A percentile compares a stretch with the other conserved stretches of the same genome.
Conservation (phyloP, 2,329 filamentous ascomycete species). For the Exophiala phaeomuriformis region DNA sequence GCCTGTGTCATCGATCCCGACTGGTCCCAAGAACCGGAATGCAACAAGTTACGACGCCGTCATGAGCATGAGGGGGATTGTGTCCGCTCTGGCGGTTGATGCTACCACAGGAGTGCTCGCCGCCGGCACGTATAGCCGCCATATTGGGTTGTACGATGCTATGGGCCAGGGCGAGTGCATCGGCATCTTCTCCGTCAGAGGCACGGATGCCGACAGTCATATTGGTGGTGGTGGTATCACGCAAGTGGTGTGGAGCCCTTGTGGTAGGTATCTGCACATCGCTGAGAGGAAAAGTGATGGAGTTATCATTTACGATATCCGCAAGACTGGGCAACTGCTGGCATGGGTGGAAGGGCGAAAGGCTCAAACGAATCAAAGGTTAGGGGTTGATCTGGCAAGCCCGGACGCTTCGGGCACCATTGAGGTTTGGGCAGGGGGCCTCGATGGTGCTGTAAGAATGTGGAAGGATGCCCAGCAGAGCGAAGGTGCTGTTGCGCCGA, state of each 20-base stretch:
- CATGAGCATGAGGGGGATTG: conserved; percentile 47
- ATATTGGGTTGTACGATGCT: conserved; percentile 50
- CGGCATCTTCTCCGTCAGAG: conserved; percentile 45
- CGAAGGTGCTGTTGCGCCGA: conserved; percentile 38
- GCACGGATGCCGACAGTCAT: conserved; percentile 33
- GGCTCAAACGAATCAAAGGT: conserved; percentile 47
- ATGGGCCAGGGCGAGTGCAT: conserved; percentile 44
- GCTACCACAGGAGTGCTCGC: conserved; percentile 44
- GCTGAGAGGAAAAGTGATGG: conserved; percentile 51
- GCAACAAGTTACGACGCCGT: conserved; percentile 13
- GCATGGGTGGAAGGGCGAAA: conserved; percentile 43
- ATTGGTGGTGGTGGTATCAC: conserved; percentile 49
- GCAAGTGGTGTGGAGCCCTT: conserved; percentile 51
- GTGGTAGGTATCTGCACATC: conserved; percentile 52
- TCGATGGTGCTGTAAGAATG: conserved; percentile 47
- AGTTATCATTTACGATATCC: conserved; percentile 53
- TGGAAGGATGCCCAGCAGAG: conserved; percentile 43
- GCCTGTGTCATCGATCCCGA: conserved; percentile 41
- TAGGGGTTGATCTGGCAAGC: conserved; percentile 48
- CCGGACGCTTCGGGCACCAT: conserved; percentile 34
- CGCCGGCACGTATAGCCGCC: conserved; percentile 51
- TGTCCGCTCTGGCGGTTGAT: conserved; percentile 47
- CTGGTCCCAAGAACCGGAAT: conserved; percentile 36
- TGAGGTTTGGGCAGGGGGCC: conserved; percentile 55
- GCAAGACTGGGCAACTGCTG: conserved; percentile 46